Evolutionary conservation across 2,329 filamentous ascomycete species (phyloP), one percentile per base, ranked within the genome.

Genomic region (Proliferodiscus dingleyae): DNA sequence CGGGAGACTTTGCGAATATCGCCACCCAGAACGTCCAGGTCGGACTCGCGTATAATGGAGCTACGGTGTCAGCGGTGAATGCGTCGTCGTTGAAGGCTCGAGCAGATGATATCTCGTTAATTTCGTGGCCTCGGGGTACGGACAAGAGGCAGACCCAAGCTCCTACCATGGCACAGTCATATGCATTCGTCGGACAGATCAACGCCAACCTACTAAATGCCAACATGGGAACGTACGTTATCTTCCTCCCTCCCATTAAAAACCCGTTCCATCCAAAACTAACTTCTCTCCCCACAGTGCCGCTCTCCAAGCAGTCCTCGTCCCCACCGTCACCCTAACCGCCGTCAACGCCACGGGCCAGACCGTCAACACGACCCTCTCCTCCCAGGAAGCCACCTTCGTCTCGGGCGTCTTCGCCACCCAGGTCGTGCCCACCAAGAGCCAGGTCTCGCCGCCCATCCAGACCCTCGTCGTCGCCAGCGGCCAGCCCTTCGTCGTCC

Each of bases 321-420:
- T 85, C 62, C 85, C 85, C 6, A 71, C 70, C n/a, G 77, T 89
- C 47, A 80, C 79, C 13, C 74, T 89, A 37, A 74, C 76, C 10
- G 84, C 74, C n/a, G 69, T 66, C 32, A 77, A 74, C 55, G 57
- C 69, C 22, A 63, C 66, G 11, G 79, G 78, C 50, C 61, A 70
- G 56, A 64, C 66, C 1, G 71, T 87, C 47, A 74, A 68, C 57
- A 83, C 83, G 40, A 81, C 78, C 26, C 77, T 89, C 41, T 83
- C 83, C 8, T 75, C 78, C 49, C 81, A 83, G 64, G 81, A 87
- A 62, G 83, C 85, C 13, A 75, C 78, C 5, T 89, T 89, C 56
- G 75, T 88, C 30, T 77, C 76, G 11, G 85, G 85, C 41, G 75
- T 85, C 56, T 89, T 89, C 65, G 77, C 83, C 43, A 66, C 62